Percentiles rank a stretch among this genome's conserved stretches.
phyloP scores from a whole-genome alignment of 129 eudicot genomes.

The Arctium lappa region DNA sequence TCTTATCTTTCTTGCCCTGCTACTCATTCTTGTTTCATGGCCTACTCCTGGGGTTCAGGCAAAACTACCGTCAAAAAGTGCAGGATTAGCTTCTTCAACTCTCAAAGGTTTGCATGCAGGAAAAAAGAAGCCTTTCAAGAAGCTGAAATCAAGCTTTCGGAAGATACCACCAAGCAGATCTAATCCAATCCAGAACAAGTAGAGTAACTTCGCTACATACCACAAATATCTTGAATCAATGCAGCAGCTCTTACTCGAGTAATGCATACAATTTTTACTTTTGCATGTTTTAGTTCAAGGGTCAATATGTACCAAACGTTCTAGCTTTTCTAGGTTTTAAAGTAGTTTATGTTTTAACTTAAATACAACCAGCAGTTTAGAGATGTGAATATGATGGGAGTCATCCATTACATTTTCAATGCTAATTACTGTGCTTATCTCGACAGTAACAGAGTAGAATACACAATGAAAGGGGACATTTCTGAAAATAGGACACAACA shows the following conservation, averaged over 20 bases:
- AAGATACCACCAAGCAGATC: constrained; percentile 77
- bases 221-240: neutral
- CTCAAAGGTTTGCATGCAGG: constrained; percentile 33
- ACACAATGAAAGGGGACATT: neutral
- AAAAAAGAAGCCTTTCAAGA: constrained; percentile 48
- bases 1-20: constrained; percentile 40
- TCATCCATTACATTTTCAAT: constrained; percentile 11
- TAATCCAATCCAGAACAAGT: constrained; percentile 92
- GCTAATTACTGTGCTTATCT: neutral
- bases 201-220: constrained; percentile 10
- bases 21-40: constrained; percentile 39
- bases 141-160: constrained; percentile 54
- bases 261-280: constrained; percentile 18
- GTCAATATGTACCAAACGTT: constrained; percentile 17
- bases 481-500: neutral
- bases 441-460: constrained; percentile 5
- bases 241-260: constrained; percentile 14
- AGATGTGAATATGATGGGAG: constrained; percentile 42
- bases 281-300: constrained; percentile 34
- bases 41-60: constrained; percentile 24
- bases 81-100: constrained; percentile 27
- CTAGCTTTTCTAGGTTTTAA: neutral
- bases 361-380: constrained; percentile 34
- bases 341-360: constrained; percentile 18
- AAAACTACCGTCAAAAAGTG: constrained; percentile 18